Base-by-base conservation (phyloP, 2,329 filamentous ascomycete genomes). In the Rhinocladiella mackenziei region DNA sequence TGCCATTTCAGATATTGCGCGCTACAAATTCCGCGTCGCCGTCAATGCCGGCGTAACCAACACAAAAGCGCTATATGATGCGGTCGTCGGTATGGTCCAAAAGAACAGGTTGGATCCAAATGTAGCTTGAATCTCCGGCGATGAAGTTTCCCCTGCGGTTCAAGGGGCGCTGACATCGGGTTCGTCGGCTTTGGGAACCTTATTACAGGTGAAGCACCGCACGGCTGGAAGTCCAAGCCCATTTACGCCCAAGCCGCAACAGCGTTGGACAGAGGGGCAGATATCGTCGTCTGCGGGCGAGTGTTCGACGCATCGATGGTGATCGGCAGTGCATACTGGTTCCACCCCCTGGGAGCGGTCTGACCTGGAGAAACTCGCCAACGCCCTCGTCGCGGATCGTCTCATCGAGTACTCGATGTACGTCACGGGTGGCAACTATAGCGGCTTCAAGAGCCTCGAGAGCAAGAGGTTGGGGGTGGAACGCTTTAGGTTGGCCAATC, bases 381-480 rank as follows among this genome's bases (percentile, higher is more conserved):
- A n/a, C n/a, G n/a, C n/a, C n/a, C n/a, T n/a, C n/a, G n/a, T n/a
- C n/a, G n/a, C n/a, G n/a, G n/a, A n/a, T n/a, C n/a, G n/a, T n/a
- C n/a, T 76, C 2, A 75, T 77, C 22, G 75, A 77, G 53, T 77
- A 74, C 51, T 67, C 65, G 0, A 62, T 68, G 1, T 79, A 79
- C 39, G 73, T 74, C 2, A 73, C 72, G 1, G 76, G 75, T 0
- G 70, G 61, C 0, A 77, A 78, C 50, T 79, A 75, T 45, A 65
- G 72, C 0, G 76, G 73, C 0, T 75, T 70, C 40, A 53, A 47
- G 22, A n/a, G n/a, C n/a, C n/a, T n/a, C n/a, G n/a, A n/a, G n/a
- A n/a, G n/a, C n/a, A 43, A 44, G 3, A 10, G 42, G 11, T 56
- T 58, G 0, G 60, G 64, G 37, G 26, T 15, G 26, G 26, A 37